These are phyloP conservation scores for Castanea sativa DNA, from an alignment of 306 rosid genomes.

Conservation along the genomic window DNA sequence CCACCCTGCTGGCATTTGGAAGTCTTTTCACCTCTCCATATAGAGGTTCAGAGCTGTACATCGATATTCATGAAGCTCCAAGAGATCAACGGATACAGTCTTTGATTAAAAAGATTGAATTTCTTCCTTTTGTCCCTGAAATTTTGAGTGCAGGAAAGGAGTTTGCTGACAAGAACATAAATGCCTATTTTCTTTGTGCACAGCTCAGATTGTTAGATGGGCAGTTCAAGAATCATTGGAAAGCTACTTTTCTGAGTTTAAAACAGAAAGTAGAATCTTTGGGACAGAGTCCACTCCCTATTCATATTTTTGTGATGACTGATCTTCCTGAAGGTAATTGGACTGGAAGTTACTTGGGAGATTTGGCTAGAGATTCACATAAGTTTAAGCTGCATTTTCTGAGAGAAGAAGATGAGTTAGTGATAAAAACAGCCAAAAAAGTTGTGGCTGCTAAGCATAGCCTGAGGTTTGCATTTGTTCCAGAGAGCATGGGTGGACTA, in stretches of 20 bases:
- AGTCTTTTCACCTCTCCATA: conserved; percentile 84
- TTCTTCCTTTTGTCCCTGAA: conserved; percentile 73
- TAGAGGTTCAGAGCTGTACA: conserved; percentile 63
- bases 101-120: conserved; percentile 50
- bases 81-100: conserved; percentile 50
- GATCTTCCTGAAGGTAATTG: conserved; percentile 81
- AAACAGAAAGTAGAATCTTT: conserved; percentile 55
- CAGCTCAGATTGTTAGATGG: conserved; percentile 89
- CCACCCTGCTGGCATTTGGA: conserved; percentile 80
- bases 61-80: conserved; percentile 59
- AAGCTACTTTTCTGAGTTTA: conserved; percentile 62
- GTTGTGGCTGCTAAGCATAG: conserved; percentile 52
- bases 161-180: conserved; percentile 46
- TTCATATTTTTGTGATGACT: conserved; percentile 77
- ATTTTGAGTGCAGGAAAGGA: conserved; percentile 54
- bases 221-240: conserved; percentile 85
- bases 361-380: conserved; percentile 44
- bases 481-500: conserved; percentile 28
- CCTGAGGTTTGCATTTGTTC: conserved; percentile 33
- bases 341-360: conserved; percentile 70
- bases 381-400: conserved; percentile 57
- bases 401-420: conserved; percentile 49
- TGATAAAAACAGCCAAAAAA: conserved; percentile 44
- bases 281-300: conserved; percentile 39
- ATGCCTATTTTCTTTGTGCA: conserved; percentile 74